Percentiles rank a stretch among this genome's conserved stretches.
phyloP scores from a whole-genome alignment of 495 filamentous ascomycete species.

The Jackrogersella minutella region DNA sequence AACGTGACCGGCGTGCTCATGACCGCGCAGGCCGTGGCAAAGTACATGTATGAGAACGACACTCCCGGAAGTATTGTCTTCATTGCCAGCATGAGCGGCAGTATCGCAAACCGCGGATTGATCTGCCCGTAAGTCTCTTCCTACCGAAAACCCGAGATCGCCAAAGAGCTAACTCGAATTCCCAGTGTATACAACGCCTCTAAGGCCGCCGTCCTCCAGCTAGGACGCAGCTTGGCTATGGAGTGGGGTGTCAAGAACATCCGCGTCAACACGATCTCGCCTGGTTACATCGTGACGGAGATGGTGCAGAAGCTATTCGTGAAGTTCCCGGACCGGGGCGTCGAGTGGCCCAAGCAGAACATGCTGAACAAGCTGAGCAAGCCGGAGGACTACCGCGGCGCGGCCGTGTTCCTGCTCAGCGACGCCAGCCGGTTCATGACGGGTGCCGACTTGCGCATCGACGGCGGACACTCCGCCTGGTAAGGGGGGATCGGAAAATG shows the following conservation, averaged over 20 bases:
- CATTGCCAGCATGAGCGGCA: slow-evolving; percentile 82
- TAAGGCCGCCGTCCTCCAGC: slow-evolving; percentile 87
- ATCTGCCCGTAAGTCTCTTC: slow-evolving; percentile 53
- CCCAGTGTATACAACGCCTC: slow-evolving; percentile 89
- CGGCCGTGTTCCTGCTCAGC: slow-evolving; percentile 83
- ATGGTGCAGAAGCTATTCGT: slow-evolving; percentile 87
- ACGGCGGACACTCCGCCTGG: slow-evolving; percentile 85
- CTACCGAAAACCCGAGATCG: not conserved
- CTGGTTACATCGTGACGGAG: slow-evolving; percentile 92
- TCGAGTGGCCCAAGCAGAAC: slow-evolving; percentile 85
- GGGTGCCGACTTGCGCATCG: slow-evolving; percentile 78
- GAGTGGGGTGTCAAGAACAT: slow-evolving; percentile 90
- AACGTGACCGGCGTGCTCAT: slow-evolving; percentile 82
- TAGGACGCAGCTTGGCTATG: slow-evolving; percentile 82
- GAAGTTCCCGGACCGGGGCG: slow-evolving; percentile 74
- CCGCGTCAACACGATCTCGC: slow-evolving; percentile 93
- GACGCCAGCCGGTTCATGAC: slow-evolving; percentile 92
- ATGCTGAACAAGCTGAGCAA: slow-evolving; percentile 84
- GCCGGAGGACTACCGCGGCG: slow-evolving; percentile 82
- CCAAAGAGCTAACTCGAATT: slow-evolving; percentile 63
- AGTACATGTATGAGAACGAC: slow-evolving; percentile 72
- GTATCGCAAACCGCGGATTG: slow-evolving; percentile 72
- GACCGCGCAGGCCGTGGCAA: slow-evolving; percentile 78
- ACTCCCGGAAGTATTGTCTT: slow-evolving; percentile 71
- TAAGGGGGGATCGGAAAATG: slow-evolving; percentile 46